phyloP scores from a whole-genome alignment of 2,329 filamentous ascomycete species.

The Cladobotryum mycophilum region DNA sequence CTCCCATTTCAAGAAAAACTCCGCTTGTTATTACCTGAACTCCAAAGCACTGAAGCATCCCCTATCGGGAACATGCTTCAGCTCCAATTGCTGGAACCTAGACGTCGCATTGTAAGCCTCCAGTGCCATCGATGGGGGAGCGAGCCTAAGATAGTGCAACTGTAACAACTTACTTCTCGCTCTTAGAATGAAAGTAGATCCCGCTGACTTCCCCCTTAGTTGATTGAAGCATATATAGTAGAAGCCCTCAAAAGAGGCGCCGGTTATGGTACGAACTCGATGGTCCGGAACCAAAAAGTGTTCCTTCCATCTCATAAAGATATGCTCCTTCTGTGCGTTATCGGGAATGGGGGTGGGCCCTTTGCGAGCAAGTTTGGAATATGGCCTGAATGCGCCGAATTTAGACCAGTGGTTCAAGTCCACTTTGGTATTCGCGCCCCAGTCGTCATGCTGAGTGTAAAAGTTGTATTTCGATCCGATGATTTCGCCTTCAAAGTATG shows the following conservation, averaged over 20 bases:
- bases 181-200: slow-evolving; percentile 97
- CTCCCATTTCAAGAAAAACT: neutral
- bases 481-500: slow-evolving; percentile 97
- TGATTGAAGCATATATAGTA: slow-evolving; percentile 99
- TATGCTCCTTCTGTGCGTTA: slow-evolving; percentile 72
- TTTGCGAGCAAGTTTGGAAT: slow-evolving; percentile 53
- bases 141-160: neutral
- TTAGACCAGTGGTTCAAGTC: slow-evolving; percentile 91
- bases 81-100: slow-evolving; percentile 86
- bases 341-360: slow-evolving; percentile 57
- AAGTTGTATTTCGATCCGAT: slow-evolving; percentile 96
- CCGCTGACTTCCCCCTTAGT: slow-evolving; percentile 76
- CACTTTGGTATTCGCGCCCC: slow-evolving; percentile 87
- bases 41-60: slow-evolving; percentile 84
- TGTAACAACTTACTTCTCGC: slow-evolving; percentile 70
- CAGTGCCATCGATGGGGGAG: too few species aligned
- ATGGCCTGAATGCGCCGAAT: slow-evolving; percentile 79
- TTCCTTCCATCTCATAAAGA: slow-evolving; percentile 99
- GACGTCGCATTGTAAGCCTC: neutral
- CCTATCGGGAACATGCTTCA: slow-evolving; percentile 79
- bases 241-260: slow-evolving; percentile 96
- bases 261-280: slow-evolving; percentile 80
- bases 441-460: slow-evolving; percentile 77
- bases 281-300: slow-evolving; percentile 96
- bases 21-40: slow-evolving; percentile 45